phyloP scores from a whole-genome alignment of 1,284 basidiomycete genomes.

The Kalmanozyma brasiliensis region DNA sequence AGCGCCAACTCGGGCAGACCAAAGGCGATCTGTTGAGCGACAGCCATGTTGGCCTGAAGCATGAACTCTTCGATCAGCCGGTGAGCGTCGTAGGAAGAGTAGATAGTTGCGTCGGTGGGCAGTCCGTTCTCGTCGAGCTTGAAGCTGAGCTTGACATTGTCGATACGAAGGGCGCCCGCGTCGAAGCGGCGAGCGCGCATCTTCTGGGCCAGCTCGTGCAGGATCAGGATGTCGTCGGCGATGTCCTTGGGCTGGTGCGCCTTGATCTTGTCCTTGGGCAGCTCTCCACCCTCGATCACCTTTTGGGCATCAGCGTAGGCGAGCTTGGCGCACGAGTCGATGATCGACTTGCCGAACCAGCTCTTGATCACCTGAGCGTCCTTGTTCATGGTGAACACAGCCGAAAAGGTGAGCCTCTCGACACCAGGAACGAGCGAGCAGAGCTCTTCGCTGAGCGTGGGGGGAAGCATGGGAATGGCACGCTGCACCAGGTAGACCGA shows the following conservation, averaged over 20 bases:
- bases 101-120: constrained; percentile 81
- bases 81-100: constrained; percentile 79
- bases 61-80: constrained; percentile 95
- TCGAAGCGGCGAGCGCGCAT: constrained; percentile 81
- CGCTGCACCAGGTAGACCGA: constrained; percentile 96
- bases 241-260: constrained; percentile 71
- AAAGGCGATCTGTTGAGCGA: constrained; percentile 91
- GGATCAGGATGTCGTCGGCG: constrained; percentile 79
- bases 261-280: constrained; percentile 71
- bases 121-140: constrained; percentile 82
- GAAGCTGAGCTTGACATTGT: constrained; percentile 81
- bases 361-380: constrained; percentile 85
- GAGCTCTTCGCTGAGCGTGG: constrained; percentile 85
- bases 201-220: constrained; percentile 76
- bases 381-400: constrained; percentile 80
- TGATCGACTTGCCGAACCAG: constrained; percentile 91
- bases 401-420: constrained; percentile 84
- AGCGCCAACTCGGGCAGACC: constrained; percentile 94
- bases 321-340: constrained; percentile 88
- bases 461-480: constrained; percentile 94
- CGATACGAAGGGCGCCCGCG: constrained; percentile 80
- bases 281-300: constrained; percentile 79
- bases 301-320: constrained; percentile 83
- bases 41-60: constrained; percentile 87
- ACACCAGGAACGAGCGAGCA: constrained; percentile 88